Percentiles rank a stretch among this genome's conserved stretches.
These are phyloP conservation scores for Schizosaccharomyces octosporus DNA, from an alignment of 805 yeast species.

Conservation along the genomic window DNA sequence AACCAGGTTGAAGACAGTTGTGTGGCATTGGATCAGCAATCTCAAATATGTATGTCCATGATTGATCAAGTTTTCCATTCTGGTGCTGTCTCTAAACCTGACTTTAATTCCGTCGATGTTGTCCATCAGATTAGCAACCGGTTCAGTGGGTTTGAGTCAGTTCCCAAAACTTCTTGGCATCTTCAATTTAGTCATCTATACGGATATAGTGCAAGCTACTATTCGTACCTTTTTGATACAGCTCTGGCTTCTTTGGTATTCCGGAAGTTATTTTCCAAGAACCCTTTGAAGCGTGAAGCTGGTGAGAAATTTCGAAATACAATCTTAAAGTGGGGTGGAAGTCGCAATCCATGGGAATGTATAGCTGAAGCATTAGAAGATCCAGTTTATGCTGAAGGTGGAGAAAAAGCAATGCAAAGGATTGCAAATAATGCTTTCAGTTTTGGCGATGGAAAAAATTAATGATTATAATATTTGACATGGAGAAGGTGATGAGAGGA, in stretches of 20 bases:
- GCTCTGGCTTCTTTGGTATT: conserved; percentile 79
- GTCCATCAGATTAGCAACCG: conserved; percentile 43
- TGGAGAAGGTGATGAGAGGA: not conserved
- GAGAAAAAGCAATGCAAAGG: not conserved
- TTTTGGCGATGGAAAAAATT: not conserved
- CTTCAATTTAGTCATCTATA: conserved; percentile 83
- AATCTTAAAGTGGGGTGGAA: conserved; percentile 82
- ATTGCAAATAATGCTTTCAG: not conserved
- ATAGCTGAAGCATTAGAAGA: conserved; percentile 20
- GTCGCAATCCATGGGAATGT: conserved; percentile 69
- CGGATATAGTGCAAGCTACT: conserved; percentile 84
- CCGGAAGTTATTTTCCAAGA: conserved; percentile 35
- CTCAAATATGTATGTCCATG: conserved; percentile 75
- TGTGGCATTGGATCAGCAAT: conserved; percentile 34
- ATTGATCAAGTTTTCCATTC: conserved; percentile 63
- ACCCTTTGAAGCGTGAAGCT: conserved; percentile 47
- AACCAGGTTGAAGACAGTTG: conserved; percentile 14
- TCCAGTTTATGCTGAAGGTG: not conserved
- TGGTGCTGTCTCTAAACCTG: conserved; percentile 8
- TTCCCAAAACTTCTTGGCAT: conserved; percentile 48
- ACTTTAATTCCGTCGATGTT: conserved; percentile 30
- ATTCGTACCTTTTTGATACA: conserved; percentile 72
- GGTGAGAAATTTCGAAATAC: conserved; percentile 51
- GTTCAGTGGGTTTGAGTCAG: conserved; percentile 40
- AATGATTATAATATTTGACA: not conserved